Evolutionary conservation across 768 basidiomycete species (phyloP).

Genomic region (Dentipellis sp.): DNA sequence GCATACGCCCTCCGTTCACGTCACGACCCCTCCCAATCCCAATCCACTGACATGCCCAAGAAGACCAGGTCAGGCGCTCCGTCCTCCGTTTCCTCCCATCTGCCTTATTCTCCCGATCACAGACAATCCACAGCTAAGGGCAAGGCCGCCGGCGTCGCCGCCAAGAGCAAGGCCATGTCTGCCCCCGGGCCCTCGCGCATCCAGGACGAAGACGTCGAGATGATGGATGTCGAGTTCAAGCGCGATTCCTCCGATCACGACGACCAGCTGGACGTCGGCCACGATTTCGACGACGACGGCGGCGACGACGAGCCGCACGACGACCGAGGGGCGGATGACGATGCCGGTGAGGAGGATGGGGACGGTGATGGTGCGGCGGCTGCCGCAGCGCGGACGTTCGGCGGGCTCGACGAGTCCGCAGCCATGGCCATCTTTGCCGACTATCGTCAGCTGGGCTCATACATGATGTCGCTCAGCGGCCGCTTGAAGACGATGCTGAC

Average conservation of each 20-base stretch:
- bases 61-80: slow-evolving; percentile 48
- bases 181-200: slow-evolving; percentile 54
- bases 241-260: slow-evolving; percentile 37
- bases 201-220: slow-evolving; percentile 68
- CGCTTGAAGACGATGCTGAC: slow-evolving; percentile 87
- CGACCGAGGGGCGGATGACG: slow-evolving; percentile 31
- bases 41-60: slow-evolving; percentile 57
- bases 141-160: slow-evolving; percentile 29
- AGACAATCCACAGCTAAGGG: slow-evolving; percentile 34
- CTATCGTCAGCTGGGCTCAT: slow-evolving; percentile 83
- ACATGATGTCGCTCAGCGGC: slow-evolving; percentile 81
- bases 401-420: slow-evolving; percentile 50
- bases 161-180: slow-evolving; percentile 48
- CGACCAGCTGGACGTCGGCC: slow-evolving; percentile 33
- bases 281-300: slow-evolving; percentile 38
- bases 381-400: slow-evolving; percentile 18
- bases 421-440: slow-evolving; percentile 81
- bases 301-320: slow-evolving; percentile 33
- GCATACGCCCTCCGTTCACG: slow-evolving; percentile 64
- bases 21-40: slow-evolving; percentile 29
- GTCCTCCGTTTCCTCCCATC: slow-evolving; percentile 2
- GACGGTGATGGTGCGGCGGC: slow-evolving; percentile 22
- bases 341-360: slow-evolving; percentile 29
- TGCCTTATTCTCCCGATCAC: slow-evolving; percentile 18
- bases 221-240: slow-evolving; percentile 58